Percentiles rank a stretch among this genome's conserved stretches.
These are phyloP conservation scores for Fragilariopsis cylindrus DNA, from an alignment of 108 stramenopile species.

Conservation along the genomic window DNA sequence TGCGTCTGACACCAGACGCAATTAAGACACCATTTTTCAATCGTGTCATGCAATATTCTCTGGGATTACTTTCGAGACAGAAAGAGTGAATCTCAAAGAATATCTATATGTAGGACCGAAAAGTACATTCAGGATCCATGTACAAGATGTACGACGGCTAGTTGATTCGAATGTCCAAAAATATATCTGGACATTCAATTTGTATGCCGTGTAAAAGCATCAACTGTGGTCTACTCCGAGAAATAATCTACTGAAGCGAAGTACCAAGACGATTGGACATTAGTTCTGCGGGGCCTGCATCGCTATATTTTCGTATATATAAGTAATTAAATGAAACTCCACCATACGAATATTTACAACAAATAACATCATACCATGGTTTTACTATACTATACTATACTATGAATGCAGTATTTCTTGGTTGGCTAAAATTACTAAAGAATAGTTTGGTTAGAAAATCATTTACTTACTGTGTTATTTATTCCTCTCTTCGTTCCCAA, in stretches of 20 bases:
- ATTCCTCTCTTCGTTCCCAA: background rate
- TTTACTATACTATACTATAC: background rate
- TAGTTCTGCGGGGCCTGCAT: too few species aligned
- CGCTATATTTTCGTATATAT: too few species aligned
- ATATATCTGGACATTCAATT: background rate
- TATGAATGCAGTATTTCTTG: background rate
- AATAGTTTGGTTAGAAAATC: background rate
- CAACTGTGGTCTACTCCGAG: background rate
- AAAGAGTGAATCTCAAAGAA: background rate
- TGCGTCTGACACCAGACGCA: slow-evolving; percentile 58
- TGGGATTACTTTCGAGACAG: slow-evolving; percentile 43
- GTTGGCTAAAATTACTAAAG: too few species aligned
- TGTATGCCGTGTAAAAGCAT: background rate
- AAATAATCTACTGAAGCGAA: background rate
- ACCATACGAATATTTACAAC: too few species aligned
- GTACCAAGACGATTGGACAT: too few species aligned
- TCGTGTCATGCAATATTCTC: slow-evolving; percentile 68
- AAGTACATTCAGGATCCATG: background rate
- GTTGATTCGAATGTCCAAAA: background rate
- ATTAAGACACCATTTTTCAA: slow-evolving; percentile 78
- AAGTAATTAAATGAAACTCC: too few species aligned
- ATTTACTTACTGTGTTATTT: background rate
- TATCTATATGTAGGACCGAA: background rate
- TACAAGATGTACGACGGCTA: too few species aligned
- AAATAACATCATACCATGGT: background rate